Evolutionary conservation across 106 monocot genomes (phyloP).

Genomic region (Allium fistulosum): DNA sequence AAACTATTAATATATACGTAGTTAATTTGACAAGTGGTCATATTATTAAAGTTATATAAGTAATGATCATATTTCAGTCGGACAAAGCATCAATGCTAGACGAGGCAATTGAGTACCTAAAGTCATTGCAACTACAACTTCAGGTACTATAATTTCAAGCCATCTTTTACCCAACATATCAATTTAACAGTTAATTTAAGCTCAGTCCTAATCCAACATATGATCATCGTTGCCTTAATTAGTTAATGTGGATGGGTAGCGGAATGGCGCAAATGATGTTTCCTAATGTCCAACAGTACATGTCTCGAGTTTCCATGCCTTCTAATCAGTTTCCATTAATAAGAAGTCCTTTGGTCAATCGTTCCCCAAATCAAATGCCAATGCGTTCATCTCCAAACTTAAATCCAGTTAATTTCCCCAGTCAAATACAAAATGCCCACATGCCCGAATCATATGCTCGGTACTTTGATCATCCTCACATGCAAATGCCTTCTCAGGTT

Average conservation of each 20-base stretch:
- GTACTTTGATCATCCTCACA: constrained; percentile 36
- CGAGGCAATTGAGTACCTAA: constrained; percentile 84
- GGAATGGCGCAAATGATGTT: constrained; percentile 51
- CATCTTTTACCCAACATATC: too few species aligned
- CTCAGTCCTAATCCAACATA: too few species aligned
- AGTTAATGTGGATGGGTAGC: constrained; percentile 70
- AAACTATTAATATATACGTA: background rate
- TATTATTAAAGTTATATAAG: background rate
- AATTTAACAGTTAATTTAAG: too few species aligned
- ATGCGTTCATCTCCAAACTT: constrained; percentile 10
- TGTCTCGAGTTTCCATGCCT: constrained; percentile 16
- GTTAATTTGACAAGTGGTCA: background rate
- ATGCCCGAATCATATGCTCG: constrained; percentile 31
- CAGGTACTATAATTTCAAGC: constrained; percentile 31
- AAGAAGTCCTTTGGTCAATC: constrained; percentile 17
- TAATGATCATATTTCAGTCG: constrained; percentile 28
- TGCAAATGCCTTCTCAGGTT: constrained; percentile 43
- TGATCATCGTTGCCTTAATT: too few species aligned
- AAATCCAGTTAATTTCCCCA: constrained; percentile 24
- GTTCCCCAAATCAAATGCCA: constrained; percentile 12
- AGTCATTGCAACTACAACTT: constrained; percentile 71
- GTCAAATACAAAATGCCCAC: constrained; percentile 38
- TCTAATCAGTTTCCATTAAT: constrained; percentile 25
- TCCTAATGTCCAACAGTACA: constrained; percentile 31
- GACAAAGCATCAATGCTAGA: constrained; percentile 91